Evolutionary conservation across 2,329 filamentous ascomycete genomes (phyloP), one percentile per base, ranked within the genome.

Genomic region (Aspergillus sp.): DNA sequence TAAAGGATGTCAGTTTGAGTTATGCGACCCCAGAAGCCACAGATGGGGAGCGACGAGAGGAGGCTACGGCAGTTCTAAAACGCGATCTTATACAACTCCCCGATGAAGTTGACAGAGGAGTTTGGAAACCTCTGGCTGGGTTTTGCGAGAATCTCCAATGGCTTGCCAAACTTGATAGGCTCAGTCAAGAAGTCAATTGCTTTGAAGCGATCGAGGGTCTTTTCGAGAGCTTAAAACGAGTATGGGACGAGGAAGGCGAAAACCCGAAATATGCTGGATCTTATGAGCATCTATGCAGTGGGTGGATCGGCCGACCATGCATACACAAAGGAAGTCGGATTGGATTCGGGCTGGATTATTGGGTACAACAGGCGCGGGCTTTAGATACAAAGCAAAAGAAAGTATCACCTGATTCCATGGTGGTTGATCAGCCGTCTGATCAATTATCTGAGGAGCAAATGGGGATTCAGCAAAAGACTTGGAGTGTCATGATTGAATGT

Each of bases 141-240:
- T 73, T 73, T 40, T 61, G 69, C 45, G 61, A 62, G 44, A 73
- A 73, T 47, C 43, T 73, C 30, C 64, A 64, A 38, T 69, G 69
- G 57, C 61, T 73, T 27, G 66, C 67, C n/a, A 68, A 65, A 31
- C 57, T 70, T 43, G 70, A 73, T 50, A 62, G 63, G 42, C 61
- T 72, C 40, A 70, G 69, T 43, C 60, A 67, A 39, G 65, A 71
- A 34, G 63, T 70, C 8, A 72, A 72, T 37, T 72, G 70, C 36
- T 73, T 73, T 38, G 66, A 71, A 52, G 69, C 70, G 8, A 53
- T 72, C n/a, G 68, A 69, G 41, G 67, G 65, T 11, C 58, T 73
- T 5, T 66, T 68, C 43, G 59, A 68, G 43, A 68, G 66, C 31
- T 56, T 73, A 37, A 65, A 61, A 50, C 64, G 65, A 31, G 56